Evolutionary conservation across 805 yeast species (phyloP), one percentile per base, ranked within the genome.

Genomic region (Middelhovenomyces tepae): DNA sequence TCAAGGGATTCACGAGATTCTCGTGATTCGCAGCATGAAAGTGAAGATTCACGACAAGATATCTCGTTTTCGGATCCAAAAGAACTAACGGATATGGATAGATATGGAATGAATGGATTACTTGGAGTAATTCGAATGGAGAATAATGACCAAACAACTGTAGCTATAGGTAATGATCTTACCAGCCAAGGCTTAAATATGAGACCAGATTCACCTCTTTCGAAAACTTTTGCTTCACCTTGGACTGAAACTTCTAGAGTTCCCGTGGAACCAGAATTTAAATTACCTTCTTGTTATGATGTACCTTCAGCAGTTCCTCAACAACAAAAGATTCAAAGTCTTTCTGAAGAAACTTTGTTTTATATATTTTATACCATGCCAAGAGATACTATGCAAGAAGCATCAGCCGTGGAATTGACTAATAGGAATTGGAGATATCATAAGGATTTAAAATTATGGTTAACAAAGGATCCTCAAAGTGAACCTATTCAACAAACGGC

Each of bases 351-450:
- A 50, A 91, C 97, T 1, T 63, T 91, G 25, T 91, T 91, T 53
- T 91, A 82, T 57, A 79, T 91, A 11, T 91, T 91, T 55, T 91
- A 91, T 58, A 82, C 93, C 44, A 85, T 78, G 64, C 95, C 98
- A 4, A 76, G 85, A 35, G 96, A 91, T 53, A 75, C 85, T 3
- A 65, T 89, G 54, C 99, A 91, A 57, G 98, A 91, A 54, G 71
- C 86, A 36, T 93, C 94, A 4, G 93, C 96, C 4, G 67, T 89
- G 38, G 97, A 89, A 56, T 69, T 91, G 46, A 84, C 85, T 48
- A 76, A 76, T 42, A 70, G 98, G 48, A 91, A 89, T 59, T 91
- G 99, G 99, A 72, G 97, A 45, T 91, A 83, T 52, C 98, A 91
- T 60, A 89, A 86, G 60, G 94, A 85, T 40, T 70, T 91, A 36